Evolutionary conservation across 805 yeast genomes (phyloP).

Genomic region (Sugiyamaella chiloensis): DNA sequence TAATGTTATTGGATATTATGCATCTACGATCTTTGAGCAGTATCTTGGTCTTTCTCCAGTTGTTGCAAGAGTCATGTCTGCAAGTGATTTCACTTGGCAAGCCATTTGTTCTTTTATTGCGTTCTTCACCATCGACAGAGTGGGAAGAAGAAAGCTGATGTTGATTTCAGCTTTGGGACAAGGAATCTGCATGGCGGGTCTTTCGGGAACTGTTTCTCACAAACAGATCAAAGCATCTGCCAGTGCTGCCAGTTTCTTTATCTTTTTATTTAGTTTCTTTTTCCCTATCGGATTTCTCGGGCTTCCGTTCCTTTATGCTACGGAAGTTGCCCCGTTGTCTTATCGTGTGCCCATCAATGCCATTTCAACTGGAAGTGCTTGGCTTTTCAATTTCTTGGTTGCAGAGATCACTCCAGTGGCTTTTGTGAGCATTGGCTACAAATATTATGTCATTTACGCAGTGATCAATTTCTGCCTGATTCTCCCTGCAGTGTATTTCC

Average conservation of each 20-base stretch:
- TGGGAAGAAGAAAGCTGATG: conserved; percentile 11
- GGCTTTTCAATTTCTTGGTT: conserved; percentile 61
- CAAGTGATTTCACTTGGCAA: conserved; percentile 8
- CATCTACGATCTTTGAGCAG: conserved; percentile 10
- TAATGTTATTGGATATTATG: conserved; percentile 9
- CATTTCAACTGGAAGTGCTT: conserved; percentile 58
- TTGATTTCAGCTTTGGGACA: conserved; percentile 6
- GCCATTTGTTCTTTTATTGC: conserved; percentile 9
- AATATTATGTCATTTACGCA: conserved; percentile 30
- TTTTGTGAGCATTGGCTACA: conserved; percentile 46
- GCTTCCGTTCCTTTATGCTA: conserved; percentile 14
- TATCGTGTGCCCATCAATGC: conserved; percentile 43
- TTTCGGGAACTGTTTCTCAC: conserved; percentile 5
- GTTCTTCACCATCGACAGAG: conserved; percentile 11
- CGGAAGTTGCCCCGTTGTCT: conserved; percentile 15
- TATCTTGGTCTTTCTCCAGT: conserved; percentile 7
- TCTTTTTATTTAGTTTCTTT: conserved; percentile 7
- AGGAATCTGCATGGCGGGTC: not conserved
- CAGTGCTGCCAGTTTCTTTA: conserved; percentile 11
- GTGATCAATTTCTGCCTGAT: conserved; percentile 21
- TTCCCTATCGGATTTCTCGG: conserved; percentile 16
- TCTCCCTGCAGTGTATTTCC: conserved; percentile 41
- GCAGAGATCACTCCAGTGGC: conserved; percentile 63
- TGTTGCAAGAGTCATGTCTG: conserved; percentile 11
- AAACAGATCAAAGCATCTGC: conserved; percentile 4